These are phyloP conservation scores for Vanrija humicola DNA, from an alignment of 1,284 basidiomycete genomes.

Conservation along the genomic window DNA sequence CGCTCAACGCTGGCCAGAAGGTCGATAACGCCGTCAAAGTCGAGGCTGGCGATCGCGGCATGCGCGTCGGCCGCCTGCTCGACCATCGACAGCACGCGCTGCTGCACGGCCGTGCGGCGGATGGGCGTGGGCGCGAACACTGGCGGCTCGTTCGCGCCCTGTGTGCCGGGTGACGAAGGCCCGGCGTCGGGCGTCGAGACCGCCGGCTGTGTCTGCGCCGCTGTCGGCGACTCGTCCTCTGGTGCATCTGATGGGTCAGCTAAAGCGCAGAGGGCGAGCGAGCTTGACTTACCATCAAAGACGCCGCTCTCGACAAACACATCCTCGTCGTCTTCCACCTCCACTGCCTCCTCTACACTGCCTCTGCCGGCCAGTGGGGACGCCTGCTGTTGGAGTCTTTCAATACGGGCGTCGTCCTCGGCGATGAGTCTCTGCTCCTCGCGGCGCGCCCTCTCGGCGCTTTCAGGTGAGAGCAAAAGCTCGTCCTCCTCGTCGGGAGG, in stretches of 20 bases:
- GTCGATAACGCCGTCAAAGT: conserved; percentile 27
- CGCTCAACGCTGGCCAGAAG: conserved; percentile 26
- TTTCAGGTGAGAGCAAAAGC: conserved; percentile 26
- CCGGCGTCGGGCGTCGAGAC: too few species aligned
- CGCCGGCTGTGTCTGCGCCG: background rate
- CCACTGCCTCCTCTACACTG: background rate
- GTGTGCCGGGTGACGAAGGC: background rate
- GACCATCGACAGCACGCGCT: conserved; percentile 24
- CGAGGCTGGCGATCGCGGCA: conserved; percentile 24
- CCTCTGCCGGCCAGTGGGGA: background rate
- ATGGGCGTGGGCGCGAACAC: conserved; percentile 12
- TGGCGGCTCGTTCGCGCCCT: background rate
- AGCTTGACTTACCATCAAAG: conserved; percentile 5
- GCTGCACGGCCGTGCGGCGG: conserved; percentile 26
- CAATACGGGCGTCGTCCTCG: background rate
- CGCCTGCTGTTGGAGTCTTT: background rate
- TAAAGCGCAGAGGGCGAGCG: background rate
- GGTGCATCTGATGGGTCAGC: conserved; percentile 7
- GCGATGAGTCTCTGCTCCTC: conserved; percentile 11
- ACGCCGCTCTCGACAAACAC: background rate
- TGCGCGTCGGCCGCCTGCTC: conserved; percentile 21
- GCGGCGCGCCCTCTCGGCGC: conserved; percentile 15
- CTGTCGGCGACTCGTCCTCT: conserved; percentile 4
- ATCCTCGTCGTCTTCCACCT: background rate
- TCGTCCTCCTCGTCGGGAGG: conserved; percentile 26